These are phyloP conservation scores for Babesia gibsoni DNA, from an alignment of 169 alveolate species.

Conservation along the genomic window DNA sequence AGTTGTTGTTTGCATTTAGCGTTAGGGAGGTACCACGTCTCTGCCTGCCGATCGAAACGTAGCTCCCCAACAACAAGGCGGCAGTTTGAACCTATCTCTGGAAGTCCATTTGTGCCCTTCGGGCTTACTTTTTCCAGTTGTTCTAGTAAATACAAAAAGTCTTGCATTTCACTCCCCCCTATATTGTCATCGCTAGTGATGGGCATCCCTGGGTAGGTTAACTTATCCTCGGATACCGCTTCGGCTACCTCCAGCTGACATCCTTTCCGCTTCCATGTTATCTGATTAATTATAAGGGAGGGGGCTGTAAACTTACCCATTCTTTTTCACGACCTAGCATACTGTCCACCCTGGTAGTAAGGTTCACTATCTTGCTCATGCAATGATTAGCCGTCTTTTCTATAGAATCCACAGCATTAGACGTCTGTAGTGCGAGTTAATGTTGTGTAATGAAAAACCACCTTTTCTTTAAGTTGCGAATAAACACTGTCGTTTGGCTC, in stretches of 20 bases:
- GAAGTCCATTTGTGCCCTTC: conserved; percentile 5
- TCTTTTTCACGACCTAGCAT: conserved; percentile 41
- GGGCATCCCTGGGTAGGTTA: not conserved
- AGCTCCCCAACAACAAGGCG: conserved; percentile 18
- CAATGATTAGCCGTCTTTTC: conserved; percentile 30
- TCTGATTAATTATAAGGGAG: not conserved
- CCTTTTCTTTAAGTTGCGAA: conserved; percentile 51
- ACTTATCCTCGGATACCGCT: conserved; percentile 20
- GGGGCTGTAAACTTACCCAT: conserved; percentile 44
- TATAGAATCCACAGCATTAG: conserved; percentile 30
- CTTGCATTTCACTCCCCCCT: conserved; percentile 1
- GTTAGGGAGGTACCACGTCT: conserved; percentile 37
- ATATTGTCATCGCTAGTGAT: not conserved
- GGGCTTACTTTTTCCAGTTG: conserved; percentile 23
- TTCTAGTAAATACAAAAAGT: conserved; percentile 6
- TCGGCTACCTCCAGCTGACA: not conserved
- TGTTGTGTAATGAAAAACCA: not conserved
- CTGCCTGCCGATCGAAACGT: conserved; percentile 44
- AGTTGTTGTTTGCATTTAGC: conserved; percentile 5
- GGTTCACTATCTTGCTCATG: conserved; percentile 25
- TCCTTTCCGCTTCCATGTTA: conserved; percentile 55
- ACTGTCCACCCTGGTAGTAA: not conserved
- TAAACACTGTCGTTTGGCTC: conserved; percentile 29
- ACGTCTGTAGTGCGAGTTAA: not conserved
- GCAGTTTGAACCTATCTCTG: conserved; percentile 29